Evolutionary conservation across 148 eudicot genomes (phyloP).

Genomic region (Selenicereus undatus): DNA sequence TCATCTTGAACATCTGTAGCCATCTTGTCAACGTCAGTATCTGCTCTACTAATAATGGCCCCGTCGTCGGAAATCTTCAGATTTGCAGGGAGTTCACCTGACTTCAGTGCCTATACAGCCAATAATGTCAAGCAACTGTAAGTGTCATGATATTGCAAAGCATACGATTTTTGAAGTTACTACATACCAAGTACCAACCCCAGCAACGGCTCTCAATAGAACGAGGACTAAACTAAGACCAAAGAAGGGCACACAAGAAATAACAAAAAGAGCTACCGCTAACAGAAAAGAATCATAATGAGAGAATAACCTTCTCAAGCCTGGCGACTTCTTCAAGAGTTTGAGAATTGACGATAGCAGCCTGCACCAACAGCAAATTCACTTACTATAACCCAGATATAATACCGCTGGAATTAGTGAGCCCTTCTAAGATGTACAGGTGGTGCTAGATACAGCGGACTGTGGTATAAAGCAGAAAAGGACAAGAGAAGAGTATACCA

Average conservation of each 20-base stretch:
- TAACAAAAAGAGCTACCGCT: not conserved
- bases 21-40: constrained; percentile 49
- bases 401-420: not conserved
- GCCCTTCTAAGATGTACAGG: not conserved
- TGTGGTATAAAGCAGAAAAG: not conserved
- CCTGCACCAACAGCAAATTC: constrained; percentile 42
- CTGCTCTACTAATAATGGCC: constrained; percentile 26
- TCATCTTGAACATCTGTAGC: constrained; percentile 47
- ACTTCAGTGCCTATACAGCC: constrained; percentile 57
- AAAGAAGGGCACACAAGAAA: not conserved
- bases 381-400: not conserved
- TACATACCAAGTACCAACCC: not conserved
- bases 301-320: constrained; percentile 73
- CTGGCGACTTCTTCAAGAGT: constrained; percentile 99
- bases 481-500: not conserved
- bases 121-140: constrained; percentile 12
- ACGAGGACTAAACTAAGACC: not conserved
- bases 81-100: constrained; percentile 91
- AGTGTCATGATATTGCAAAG: constrained; percentile 2
- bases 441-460: no score
- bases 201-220: not conserved
- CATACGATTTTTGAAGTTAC: no score
- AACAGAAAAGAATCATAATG: constrained; percentile 9
- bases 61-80: constrained; percentile 47
- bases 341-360: constrained; percentile 96